Percentiles rank a stretch among this genome's conserved stretches.
These are phyloP conservation scores for Fusarium incarnatum DNA, from an alignment of 2,329 filamentous ascomycete species.

Conservation along the genomic window DNA sequence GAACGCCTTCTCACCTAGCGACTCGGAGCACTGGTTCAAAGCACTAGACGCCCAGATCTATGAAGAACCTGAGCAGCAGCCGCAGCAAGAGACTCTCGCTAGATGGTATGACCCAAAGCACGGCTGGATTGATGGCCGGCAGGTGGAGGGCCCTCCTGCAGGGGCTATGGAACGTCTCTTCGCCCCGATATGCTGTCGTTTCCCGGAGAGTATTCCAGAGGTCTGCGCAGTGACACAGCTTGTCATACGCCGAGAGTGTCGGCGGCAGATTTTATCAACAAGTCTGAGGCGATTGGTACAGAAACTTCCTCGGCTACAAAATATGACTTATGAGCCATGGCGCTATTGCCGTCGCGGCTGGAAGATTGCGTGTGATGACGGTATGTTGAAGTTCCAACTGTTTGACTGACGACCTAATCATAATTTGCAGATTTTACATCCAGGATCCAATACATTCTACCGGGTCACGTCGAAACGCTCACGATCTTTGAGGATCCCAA, in stretches of 20 bases:
- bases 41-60: neutral
- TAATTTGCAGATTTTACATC: neutral
- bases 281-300: neutral
- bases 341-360: neutral
- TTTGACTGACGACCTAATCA: neutral
- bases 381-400: neutral
- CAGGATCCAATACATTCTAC: neutral
- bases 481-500: neutral
- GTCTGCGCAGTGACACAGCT: neutral
- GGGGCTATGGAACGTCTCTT: neutral
- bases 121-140: neutral
- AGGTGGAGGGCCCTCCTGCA: neutral
- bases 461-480: neutral
- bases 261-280: neutral
- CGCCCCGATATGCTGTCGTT: accelerated
- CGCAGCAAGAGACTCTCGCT: neutral
- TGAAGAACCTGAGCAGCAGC: neutral
- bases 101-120: neutral
- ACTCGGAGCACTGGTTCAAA: neutral
- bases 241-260: neutral
- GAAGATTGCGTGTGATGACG: neutral
- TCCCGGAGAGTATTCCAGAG: neutral
- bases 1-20: neutral
- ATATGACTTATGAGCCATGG: neutral
- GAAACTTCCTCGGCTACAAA: neutral